A percentile compares a stretch with the other conserved stretches of the same genome.
Evolutionary conservation across 306 rosid genomes (phyloP).

Genomic region (Boehmeria nivea): DNA sequence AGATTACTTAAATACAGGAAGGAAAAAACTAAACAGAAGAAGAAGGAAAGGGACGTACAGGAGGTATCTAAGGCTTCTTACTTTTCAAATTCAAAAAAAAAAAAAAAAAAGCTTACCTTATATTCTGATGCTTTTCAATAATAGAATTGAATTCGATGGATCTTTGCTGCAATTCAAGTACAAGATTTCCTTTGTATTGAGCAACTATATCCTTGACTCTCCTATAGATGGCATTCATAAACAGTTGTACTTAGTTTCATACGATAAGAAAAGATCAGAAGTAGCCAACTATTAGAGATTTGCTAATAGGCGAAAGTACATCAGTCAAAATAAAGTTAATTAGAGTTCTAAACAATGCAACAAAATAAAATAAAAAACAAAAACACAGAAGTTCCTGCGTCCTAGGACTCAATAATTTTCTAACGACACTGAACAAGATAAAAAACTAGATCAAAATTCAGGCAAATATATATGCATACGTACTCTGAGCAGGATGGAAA

Average conservation of each 20-base stretch:
- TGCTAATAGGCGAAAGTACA: background rate
- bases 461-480: constrained; percentile 19
- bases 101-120: constrained; percentile 48
- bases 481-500: constrained; percentile 96
- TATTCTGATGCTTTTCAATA: constrained; percentile 70
- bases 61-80: background rate
- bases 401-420: constrained; percentile 19
- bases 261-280: background rate
- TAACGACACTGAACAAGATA: constrained; percentile 11
- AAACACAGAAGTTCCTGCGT: background rate
- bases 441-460: no score
- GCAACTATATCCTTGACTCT: constrained; percentile 67
- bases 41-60: background rate
- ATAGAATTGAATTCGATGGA: constrained; percentile 79
- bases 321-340: background rate
- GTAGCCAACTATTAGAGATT: no score
- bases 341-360: background rate
- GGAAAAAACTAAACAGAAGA: background rate
- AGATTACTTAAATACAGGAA: background rate
- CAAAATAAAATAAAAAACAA: background rate
- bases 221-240: constrained; percentile 42
- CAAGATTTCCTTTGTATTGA: constrained; percentile 80
- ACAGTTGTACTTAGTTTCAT: constrained; percentile 20
- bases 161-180: constrained; percentile 99
- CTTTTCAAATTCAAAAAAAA: background rate